Evolutionary conservation across 805 yeast species (phyloP), one percentile per base, ranked within the genome.

Genomic region (Ogataea salicorniae): DNA sequence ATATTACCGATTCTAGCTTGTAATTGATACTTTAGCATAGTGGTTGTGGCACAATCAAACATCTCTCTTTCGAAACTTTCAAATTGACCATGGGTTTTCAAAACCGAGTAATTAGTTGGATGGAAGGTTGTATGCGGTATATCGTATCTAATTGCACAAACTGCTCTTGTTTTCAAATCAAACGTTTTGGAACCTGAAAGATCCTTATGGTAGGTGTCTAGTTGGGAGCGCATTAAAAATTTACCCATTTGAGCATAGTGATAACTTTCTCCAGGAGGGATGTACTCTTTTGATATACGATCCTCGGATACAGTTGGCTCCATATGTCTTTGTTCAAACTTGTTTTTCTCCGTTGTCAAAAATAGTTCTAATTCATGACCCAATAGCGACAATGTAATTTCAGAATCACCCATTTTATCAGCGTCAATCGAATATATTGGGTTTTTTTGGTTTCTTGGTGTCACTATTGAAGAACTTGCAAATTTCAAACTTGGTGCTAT

Each of bases 1-100:
- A 94, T 92, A 57, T 86, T 82, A 3, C 98, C 99, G 38, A 92
- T 86, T 52, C 97, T 74, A 0, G 97, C 98, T 65, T 94, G 98
- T 54, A 92, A 72, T 2, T 87, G 77, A 61, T 92, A 92, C 67
- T 92, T 92, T 56, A 92, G 70, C 67, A 92, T 67, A 0, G 94
- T 84, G 2, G 92, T 78, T 48, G 87, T 70, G 16, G 83, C 77
- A 57, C 92, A 74, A 59, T 92, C 98, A 51, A 70, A 74, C 62
- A 77, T 74, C 60, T 92, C 99, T 17, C 91, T 72, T 56, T 86
- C 89, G 62, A 81, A 87, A n/a, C 95, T 85, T 63, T 89, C 96
- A 60, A 67, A 81, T 36, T 65, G 63, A 0, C 97, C 98, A 42
- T 67, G 64, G 5, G 76, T 66, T 54, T 78, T 77, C 58, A 75